Conservation (phyloP, 2,329 filamentous ascomycete genomes). For the Aureobasidium uvarum region DNA sequence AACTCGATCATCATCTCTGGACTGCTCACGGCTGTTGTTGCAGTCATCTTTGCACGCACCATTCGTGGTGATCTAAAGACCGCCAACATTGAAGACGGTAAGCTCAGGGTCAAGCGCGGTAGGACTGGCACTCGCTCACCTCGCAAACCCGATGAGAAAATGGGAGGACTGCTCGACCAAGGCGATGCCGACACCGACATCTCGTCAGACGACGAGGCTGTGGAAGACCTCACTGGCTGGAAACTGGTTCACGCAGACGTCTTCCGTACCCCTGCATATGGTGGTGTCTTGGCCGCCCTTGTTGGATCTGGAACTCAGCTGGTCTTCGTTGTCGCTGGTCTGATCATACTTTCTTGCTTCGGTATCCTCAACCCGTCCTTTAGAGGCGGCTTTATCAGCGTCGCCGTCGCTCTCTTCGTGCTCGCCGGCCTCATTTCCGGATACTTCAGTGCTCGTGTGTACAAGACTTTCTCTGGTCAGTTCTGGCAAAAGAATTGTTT, state of each 20-base stretch:
- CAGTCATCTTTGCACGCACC: slow-evolving; percentile 77
- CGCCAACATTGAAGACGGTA: slow-evolving; percentile 64
- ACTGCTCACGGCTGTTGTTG: slow-evolving; percentile 72
- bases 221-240: slow-evolving; percentile 84
- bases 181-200: slow-evolving; percentile 25
- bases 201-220: slow-evolving; percentile 64
- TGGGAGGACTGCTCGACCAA: slow-evolving; percentile 61
- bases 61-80: slow-evolving; percentile 72
- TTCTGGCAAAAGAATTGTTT: slow-evolving; percentile 74
- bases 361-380: slow-evolving; percentile 82
- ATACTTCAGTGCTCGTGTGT: slow-evolving; percentile 80
- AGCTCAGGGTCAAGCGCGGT: slow-evolving; percentile 50
- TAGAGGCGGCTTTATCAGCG: slow-evolving; percentile 84
- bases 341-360: slow-evolving; percentile 67
- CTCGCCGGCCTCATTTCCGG: slow-evolving; percentile 82
- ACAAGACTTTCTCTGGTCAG: slow-evolving; percentile 76
- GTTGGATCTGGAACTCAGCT: slow-evolving; percentile 85
- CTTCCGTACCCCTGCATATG: slow-evolving; percentile 70
- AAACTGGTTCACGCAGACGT: slow-evolving; percentile 87
- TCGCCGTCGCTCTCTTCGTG: slow-evolving; percentile 77
- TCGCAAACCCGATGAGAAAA: slow-evolving; percentile 53
- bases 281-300: slow-evolving; percentile 72
- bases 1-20: slow-evolving; percentile 84
- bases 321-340: slow-evolving; percentile 73
- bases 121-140: slow-evolving; percentile 41